These are phyloP conservation scores for Lactarius tabidus DNA, from an alignment of 768 basidiomycete genomes.

Conservation along the genomic window DNA sequence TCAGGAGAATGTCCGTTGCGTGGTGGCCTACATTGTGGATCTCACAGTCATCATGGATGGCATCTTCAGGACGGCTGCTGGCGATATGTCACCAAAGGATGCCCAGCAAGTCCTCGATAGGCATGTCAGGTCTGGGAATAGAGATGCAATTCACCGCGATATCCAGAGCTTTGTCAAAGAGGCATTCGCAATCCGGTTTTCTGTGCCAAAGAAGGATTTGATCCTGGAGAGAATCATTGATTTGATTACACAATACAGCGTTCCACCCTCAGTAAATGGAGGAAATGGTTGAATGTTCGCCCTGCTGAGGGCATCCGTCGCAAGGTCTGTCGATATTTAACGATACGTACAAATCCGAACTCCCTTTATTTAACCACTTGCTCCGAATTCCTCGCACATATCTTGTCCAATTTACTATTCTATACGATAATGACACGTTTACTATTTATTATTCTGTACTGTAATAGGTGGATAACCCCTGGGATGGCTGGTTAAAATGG, in stretches of 20 bases:
- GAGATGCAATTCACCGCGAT: background rate
- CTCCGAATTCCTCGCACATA: too few relatives aligned
- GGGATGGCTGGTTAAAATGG: too few relatives aligned
- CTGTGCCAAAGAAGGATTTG: conserved; percentile 3
- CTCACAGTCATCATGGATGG: conserved; percentile 1
- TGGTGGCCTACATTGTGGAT: conserved; percentile 16
- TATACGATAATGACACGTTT: too few relatives aligned
- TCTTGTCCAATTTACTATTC: too few relatives aligned
- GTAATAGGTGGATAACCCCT: too few relatives aligned
- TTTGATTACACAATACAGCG: conserved; percentile 7
- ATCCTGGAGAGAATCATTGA: conserved; percentile 14
- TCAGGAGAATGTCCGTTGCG: conserved; percentile 1
- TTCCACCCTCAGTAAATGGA: background rate
- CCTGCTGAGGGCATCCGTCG: too few relatives aligned
- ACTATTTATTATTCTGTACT: too few relatives aligned
- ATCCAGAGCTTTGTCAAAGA: conserved; percentile 4
- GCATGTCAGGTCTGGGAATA: background rate
- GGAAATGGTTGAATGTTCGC: background rate
- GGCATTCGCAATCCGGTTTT: background rate
- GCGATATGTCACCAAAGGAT: background rate
- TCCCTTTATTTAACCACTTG: too few relatives aligned
- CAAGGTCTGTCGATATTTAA: too few relatives aligned
- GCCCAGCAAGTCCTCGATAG: background rate
- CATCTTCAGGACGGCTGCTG: background rate
- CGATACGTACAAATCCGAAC: too few relatives aligned